phyloP scores from a whole-genome alignment of 208 protist species.

The Leishmania martiniquensis region DNA sequence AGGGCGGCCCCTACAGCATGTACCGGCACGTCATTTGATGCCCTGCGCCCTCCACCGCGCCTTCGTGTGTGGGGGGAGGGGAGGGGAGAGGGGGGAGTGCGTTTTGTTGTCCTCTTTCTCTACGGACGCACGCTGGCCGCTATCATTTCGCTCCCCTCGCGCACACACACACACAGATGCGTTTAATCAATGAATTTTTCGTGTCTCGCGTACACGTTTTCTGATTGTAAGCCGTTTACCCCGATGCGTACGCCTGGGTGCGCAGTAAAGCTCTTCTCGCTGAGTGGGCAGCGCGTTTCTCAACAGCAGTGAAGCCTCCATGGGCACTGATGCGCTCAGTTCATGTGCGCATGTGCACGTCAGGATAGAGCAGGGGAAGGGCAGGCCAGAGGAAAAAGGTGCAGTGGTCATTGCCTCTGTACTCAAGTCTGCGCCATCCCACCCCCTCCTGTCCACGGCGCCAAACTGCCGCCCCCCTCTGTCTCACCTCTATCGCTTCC shows the following conservation, averaged over 20 bases:
- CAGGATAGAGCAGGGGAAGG: background rate
- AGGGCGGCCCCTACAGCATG: conserved; percentile 97
- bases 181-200: background rate
- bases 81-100: too few species aligned
- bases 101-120: background rate
- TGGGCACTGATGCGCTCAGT: too few species aligned
- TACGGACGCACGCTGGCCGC: too few species aligned
- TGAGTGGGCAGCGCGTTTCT: background rate
- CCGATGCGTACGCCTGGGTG: background rate
- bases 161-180: too few species aligned
- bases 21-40: conserved; percentile 96
- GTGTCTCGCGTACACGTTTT: background rate
- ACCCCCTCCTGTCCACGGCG: too few species aligned
- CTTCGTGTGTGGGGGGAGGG: background rate
- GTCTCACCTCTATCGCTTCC: background rate
- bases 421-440: background rate
- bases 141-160: too few species aligned
- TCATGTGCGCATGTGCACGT: background rate
- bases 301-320: background rate
- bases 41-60: background rate
- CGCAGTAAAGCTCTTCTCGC: background rate
- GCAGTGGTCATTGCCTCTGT: background rate
- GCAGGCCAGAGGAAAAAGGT: background rate
- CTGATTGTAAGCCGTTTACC: background rate
- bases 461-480: too few species aligned